Base-by-base conservation (phyloP, 2,329 filamentous ascomycete genomes). In the Clonostachys rosea region DNA sequence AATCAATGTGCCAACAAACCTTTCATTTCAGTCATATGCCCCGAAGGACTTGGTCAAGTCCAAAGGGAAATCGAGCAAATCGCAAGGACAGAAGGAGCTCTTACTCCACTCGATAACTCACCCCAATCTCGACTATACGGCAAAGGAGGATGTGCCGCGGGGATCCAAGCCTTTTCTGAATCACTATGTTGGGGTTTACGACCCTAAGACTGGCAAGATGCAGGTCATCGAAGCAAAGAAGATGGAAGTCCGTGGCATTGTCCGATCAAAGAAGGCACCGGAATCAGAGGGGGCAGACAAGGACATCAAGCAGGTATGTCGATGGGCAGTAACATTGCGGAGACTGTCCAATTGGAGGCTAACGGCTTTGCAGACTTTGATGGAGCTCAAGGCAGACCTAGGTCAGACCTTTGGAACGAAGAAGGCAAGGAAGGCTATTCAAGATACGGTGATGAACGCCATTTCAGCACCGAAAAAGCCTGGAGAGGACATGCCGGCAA, bases 401-500 rank as follows among this genome's bases (percentile, higher is more conserved):
- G 87, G 87, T 39, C 78, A 87, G 56, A 83, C 86, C 34, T 95
- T 95, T 59, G 89, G 89, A 63, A 92, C 88, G 24, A 91, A 89
- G 71, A 92, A 91, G 68, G 86, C 89, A 18, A 87, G 84, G 74
- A 92, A 91, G 69, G 86, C 82, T 2, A 82, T 94, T 55, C 74
- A 77, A 30, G 79, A 84, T 47, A 75, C 79, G 52, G 82, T 83
- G 3, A 76, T 87, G 56, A 91, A 91, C 59, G 86, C 86, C 16
- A 89, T 92, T 55, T 68, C 67, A 40, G 65, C 72, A 40, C 62
- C 63, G 58, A 67, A 61, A 52, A 62, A 56, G 47, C 45, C 54
- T 36, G 59, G 64, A 18, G 61, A 65, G 35, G 61, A 60, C 41
- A 62, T 60, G 40, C 67, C 72, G n/a, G 67, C 68, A 35, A 77